Conservation (phyloP, 2,329 filamentous ascomycete genomes). For the Epichloe festucae region DNA sequence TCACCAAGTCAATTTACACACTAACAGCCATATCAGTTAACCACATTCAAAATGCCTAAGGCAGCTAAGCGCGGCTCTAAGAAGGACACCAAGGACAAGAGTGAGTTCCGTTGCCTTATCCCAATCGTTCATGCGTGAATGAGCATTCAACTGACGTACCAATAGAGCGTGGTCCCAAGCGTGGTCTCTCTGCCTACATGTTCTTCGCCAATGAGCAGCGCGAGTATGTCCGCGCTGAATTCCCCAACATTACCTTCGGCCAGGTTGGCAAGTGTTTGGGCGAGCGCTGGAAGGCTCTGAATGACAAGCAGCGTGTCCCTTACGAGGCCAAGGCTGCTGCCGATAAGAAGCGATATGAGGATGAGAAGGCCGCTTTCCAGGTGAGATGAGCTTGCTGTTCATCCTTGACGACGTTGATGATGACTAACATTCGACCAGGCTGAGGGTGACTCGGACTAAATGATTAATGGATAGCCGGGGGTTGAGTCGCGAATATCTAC, state of each 20-base stretch:
- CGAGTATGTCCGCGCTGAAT: conserved; percentile 95
- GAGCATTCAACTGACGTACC: conserved; percentile 22
- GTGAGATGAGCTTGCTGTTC: conserved; percentile 38
- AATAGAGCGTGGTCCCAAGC: conserved; percentile 64
- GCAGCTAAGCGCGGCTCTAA: conserved; percentile 41
- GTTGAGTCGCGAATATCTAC: conserved; percentile 3
- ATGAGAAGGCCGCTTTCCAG: conserved; percentile 90
- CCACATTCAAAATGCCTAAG: conserved; percentile 42
- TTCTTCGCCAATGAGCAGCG: conserved; percentile 99
- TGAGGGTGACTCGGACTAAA: conserved; percentile 39
- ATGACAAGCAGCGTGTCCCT: conserved; percentile 80
- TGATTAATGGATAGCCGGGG: conserved; percentile 2
- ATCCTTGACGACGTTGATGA: background rate
- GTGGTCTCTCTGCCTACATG: conserved; percentile 99
- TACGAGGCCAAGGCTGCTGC: conserved; percentile 94
- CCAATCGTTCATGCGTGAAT: background rate
- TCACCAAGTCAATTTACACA: background rate
- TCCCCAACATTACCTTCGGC: conserved; percentile 95
- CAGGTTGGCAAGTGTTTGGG: conserved; percentile 97
- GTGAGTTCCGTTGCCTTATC: conserved; percentile 24
- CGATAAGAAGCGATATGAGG: conserved; percentile 99
- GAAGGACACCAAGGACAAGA: conserved; percentile 47
- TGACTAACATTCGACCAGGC: conserved; percentile 27
- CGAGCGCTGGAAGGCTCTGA: conserved; percentile 96
- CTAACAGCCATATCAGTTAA: conserved; percentile 9